Conservation (phyloP, 768 basidiomycete species). For the Macrolepiota fuliginosa region DNA sequence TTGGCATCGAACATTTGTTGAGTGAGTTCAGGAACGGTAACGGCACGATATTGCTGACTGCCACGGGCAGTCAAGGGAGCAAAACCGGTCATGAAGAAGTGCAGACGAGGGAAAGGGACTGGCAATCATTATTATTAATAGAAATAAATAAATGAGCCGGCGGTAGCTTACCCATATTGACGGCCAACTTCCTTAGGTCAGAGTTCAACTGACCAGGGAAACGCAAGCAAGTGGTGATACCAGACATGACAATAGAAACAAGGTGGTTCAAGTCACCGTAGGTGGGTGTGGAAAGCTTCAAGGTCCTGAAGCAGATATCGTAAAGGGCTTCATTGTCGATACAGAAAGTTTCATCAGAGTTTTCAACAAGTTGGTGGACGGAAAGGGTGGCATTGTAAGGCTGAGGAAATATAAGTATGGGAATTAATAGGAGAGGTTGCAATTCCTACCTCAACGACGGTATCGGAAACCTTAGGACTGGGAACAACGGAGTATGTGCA, state of each 20-base stretch:
- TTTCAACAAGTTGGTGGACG: conserved; percentile 98
- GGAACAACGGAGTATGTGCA: conserved; percentile 99
- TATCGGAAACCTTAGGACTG: conserved; percentile 96
- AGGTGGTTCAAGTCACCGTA: conserved; percentile 98
- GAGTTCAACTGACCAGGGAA: conserved; percentile 99
- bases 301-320: conserved; percentile 97
- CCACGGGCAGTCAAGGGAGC: conserved; percentile 94
- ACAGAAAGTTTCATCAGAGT: conserved; percentile 99
- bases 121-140: conserved; percentile 1
- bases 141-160: neutral
- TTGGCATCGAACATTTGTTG: conserved; percentile 99
- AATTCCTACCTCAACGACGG: conserved; percentile 82
- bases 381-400: conserved; percentile 99
- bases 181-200: conserved; percentile 95
- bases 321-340: conserved; percentile 99
- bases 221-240: conserved; percentile 96
- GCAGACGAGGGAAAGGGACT: conserved; percentile 99
- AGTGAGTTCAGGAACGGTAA: conserved; percentile 96
- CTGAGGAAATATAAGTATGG: conserved; percentile 30
- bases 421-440: neutral
- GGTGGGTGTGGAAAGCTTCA: conserved; percentile 93
- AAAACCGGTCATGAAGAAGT: conserved; percentile 99
- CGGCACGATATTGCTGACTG: conserved; percentile 93
- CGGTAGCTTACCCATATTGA: conserved; percentile 87
- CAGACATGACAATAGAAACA: conserved; percentile 97